Evolutionary conservation across 768 basidiomycete species (phyloP), one percentile per base, ranked within the genome.

Genomic region (Kwoniella dejecticola): DNA sequence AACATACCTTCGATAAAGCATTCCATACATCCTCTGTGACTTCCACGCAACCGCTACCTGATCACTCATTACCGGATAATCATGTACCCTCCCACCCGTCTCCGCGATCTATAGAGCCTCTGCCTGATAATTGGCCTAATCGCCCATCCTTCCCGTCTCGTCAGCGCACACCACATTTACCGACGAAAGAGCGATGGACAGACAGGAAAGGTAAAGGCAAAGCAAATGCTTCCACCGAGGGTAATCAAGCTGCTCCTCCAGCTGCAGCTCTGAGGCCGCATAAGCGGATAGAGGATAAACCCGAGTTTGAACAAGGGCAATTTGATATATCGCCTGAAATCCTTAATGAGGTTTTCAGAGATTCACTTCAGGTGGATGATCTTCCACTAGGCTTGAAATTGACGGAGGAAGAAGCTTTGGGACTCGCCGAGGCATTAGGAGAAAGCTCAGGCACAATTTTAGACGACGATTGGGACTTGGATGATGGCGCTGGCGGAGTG

Each of bases 41-140:
- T 8, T 19, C 30, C 19, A 52, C 60, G 3, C 60, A 62, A 45
- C 26, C 44, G 4, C 23, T 62, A 27, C 60, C 52, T 21, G 60
- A 62, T 41, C 24, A 49, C 12, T 31, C 41, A 7, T 52, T 33
- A 29, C 48, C 45, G 56, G 31, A 57, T 19, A 21, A 56, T n/a
- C 54, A 44, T 46, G 12, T 23, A 38, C 6, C 23, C 36, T 10
- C 46, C n/a, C n/a, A n/a, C 24, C 30, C 56, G 24, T 21, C 47
- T 6, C 47, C 47, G 15, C 23, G 7, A 23, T 24, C 47, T 24
- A 12, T 24, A 30, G 13, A 42, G 19, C 7, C 24, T 23, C 19
- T 48, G 27, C 47, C 24, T 8, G 29, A 48, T 30, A 48, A 48
- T 48, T 30, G 7, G 10, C 29, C 47, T 21, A 23, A 21, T 48